Base-by-base conservation (phyloP, 2,329 filamentous ascomycete genomes). In the Aspergillus spinulosporus region DNA sequence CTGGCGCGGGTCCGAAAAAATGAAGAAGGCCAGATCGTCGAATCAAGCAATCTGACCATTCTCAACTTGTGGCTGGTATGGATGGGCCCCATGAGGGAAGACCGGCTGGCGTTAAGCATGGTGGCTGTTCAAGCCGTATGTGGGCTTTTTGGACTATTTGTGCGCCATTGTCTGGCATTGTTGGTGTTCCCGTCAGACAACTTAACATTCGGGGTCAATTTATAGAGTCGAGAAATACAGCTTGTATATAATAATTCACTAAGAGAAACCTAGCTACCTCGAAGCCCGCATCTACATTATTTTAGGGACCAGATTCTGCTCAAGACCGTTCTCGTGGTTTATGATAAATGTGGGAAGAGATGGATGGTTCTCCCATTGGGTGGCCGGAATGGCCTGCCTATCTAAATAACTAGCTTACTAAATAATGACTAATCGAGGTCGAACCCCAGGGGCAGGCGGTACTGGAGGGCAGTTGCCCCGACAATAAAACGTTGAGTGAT, bases 11-110 rank as follows among this genome's bases (percentile, higher is more conserved):
- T 96, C 43, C 84, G 80, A 58, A 82, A 80, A 49, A 86, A 93
- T 67, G 79, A 85, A 36, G 76, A 87, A 53, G 90, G 89, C 6
- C 76, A 81, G 62, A 88, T 97, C 65, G 78, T 85, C 26, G 88
- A 94, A 74, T 93, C 87, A 15, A 91, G 86, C 62, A 99, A 99
- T 74, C 82, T 99, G 61, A 99, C 94, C 6, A 83, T 99, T 47
- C 80, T 99, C 64, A 99, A 99, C 71, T 82, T 99, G 54, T 99
- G 93, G 93, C 80, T 99, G 60, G 90, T 97, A 50, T 96, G 92
- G 90, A 88, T 92, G 71, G 94, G 94, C 0, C 92, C 94, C 2
- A 84, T 96, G 80, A 84, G 89, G 60, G 94, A 99, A 73, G 89
- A 96, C 74, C 82, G 84, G 45, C 80, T 99, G 52, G 90, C 91